These are phyloP conservation scores for Apiospora hydei DNA, from an alignment of 2,329 filamentous ascomycete genomes.

Conservation along the genomic window DNA sequence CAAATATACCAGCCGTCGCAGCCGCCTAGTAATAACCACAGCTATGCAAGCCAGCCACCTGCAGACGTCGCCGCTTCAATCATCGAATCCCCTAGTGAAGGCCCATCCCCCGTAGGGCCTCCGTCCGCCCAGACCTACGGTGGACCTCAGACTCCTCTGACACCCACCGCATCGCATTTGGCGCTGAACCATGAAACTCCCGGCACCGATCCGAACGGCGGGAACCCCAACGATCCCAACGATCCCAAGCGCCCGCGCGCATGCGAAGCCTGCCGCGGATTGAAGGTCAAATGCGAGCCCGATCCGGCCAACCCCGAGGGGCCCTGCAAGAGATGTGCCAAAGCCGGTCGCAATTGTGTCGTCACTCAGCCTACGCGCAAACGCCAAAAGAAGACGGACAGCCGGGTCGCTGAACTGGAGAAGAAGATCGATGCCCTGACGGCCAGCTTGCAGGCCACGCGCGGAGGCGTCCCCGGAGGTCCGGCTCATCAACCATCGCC, in stretches of 20 bases:
- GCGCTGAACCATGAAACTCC: conserved; percentile 29
- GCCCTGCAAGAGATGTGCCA: conserved; percentile 78
- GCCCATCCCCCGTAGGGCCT: conserved; percentile 1
- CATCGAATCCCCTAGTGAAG: conserved; percentile 4
- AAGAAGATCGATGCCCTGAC: conserved; percentile 91
- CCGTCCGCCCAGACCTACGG: background rate
- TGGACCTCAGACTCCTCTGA: conserved; percentile 34
- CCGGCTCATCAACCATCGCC: conserved; percentile 27
- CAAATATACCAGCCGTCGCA: conserved; percentile 8
- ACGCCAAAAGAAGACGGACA: conserved; percentile 91
- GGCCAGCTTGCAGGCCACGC: conserved; percentile 72
- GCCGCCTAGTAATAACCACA: background rate
- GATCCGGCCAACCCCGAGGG: conserved; percentile 68
- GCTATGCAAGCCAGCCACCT: background rate
- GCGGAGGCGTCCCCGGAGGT: conserved; percentile 33
- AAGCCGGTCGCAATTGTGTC: conserved; percentile 79
- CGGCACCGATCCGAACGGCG: conserved; percentile 26
- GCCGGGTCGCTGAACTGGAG: conserved; percentile 86
- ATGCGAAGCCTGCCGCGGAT: conserved; percentile 76
- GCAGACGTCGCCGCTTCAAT: background rate
- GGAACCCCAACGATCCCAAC: conserved; percentile 39
- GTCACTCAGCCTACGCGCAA: conserved; percentile 79
- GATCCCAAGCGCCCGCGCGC: conserved; percentile 74
- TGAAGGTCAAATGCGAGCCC: conserved; percentile 87
- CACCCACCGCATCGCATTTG: conserved; percentile 31